Evolutionary conservation across 345 rosid species (phyloP), one percentile per base, ranked within the genome.

Genomic region (Leavenworthia alabamica): DNA sequence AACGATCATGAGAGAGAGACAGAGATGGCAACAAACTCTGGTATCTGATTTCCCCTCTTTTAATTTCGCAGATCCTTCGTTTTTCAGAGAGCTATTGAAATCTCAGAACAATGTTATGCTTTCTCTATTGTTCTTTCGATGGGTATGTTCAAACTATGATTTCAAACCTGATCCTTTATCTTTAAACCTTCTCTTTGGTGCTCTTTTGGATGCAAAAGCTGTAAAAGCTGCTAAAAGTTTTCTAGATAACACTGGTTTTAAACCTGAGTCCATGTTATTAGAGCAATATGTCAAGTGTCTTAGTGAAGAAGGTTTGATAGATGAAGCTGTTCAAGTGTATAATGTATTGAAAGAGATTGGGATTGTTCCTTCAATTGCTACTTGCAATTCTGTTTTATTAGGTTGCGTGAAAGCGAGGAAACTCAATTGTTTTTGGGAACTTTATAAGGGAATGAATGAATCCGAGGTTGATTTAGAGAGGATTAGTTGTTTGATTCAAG

Each of bases 141-240:
- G 90, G 88, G 44, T 82, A 63, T 68, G 65, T 16, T 78, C 76
- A 0, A 57, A 57, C 17, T 67, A 58, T 7, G 56, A 55, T 40
- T 73, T 71, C 60, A 49, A 42, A 8, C 81, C 82, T 50, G 88
- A 82, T 32, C 64, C 41, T 40, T 73, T 36, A 0, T 83, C 88
- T 4, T 78, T 82, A 15, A 74, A 59, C 31, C 43, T 75, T 52
- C 79, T 89, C 46, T 83, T 89, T 57, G 77, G 76, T 66, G 73
- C 79, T 0, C 85, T 86, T 50, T 73, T 89, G 69, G 86, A 78
- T 71, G 79, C 83, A 23, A 81, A 77, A 66, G 81, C 85, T 4
- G 70, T 49, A 1, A 68, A 44, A 64, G 83, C 72, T 29, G 84
- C 90, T 13, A 78, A 60, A 58, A 31, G 20, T 37, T 78, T 86